phyloP scores from a whole-genome alignment of 2,329 filamentous ascomycete genomes.

The Fusarium brachygibbosum region DNA sequence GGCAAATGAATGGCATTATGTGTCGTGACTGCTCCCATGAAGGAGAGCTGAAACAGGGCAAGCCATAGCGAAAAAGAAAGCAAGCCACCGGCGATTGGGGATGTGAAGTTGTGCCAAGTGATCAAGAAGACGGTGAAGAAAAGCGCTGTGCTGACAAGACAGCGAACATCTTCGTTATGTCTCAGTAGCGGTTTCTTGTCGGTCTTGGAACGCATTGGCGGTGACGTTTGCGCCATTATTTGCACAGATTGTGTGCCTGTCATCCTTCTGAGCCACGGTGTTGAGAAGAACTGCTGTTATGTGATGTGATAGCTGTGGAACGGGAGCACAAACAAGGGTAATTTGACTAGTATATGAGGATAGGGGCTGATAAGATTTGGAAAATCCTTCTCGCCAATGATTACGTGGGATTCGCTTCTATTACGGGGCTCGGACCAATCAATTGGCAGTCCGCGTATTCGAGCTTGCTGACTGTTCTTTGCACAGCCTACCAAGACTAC shows the following conservation, averaged over 20 bases:
- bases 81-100: constrained; percentile 4
- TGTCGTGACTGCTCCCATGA: constrained; percentile 25
- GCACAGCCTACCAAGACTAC: background rate
- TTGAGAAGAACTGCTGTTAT: background rate
- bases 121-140: constrained; percentile 27
- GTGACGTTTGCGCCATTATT: background rate
- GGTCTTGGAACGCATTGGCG: constrained; percentile 2
- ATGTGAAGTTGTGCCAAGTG: constrained; percentile 26
- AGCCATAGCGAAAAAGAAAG: constrained; percentile 22
- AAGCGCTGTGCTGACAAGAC: constrained; percentile 14
- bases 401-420: constrained; percentile 10
- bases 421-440: background rate
- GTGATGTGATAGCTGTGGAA: background rate
- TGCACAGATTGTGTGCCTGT: background rate
- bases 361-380: constrained; percentile 7
- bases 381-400: constrained; percentile 10
- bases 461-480: background rate
- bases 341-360: background rate
- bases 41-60: constrained; percentile 25
- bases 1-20: constrained; percentile 27
- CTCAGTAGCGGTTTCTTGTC: constrained; percentile 4
- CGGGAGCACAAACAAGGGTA: background rate
- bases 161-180: constrained; percentile 23
- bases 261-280: constrained; percentile 4
- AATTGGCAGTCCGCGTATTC: background rate